Evolutionary conservation across 2,329 filamentous ascomycete genomes (phyloP), one percentile per base, ranked within the genome.

Genomic region (Fusarium fujikuroi): DNA sequence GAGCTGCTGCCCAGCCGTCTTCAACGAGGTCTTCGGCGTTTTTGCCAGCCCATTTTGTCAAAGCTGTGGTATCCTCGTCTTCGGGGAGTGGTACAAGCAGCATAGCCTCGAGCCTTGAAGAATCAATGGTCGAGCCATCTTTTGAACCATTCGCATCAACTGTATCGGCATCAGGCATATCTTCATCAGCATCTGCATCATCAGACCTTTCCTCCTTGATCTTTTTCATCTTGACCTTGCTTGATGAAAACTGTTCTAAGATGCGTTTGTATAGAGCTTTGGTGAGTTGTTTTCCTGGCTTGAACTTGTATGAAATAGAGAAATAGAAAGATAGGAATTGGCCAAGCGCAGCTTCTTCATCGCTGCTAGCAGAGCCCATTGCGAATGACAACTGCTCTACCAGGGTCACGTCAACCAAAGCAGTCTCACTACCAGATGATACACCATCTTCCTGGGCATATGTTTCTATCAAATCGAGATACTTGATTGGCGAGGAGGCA

Each of bases 351-450:
- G 82, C 79, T 7, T 87, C 75, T 3, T 81, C 78, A 14, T 83
- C 78, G 39, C 83, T 83, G 10, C 85, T 84, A 4, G 84, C 84
- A 9, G 85, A 85, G 58, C 88, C 88, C 18, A 89, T 81, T 5
- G 89, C 84, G 76, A 93, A 97, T 0, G 91, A 89, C 82, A 95
- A 88, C 80, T 98, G 95, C 79, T 98, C 95, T 7, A 89, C 83
- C 25, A 97, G 85, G 1, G 91, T 88, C 73, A 94, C 87, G 16
- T 91, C 85, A 7, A 97, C 77, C 23, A 94, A 86, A 74, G 92
- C 94, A 16, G 78, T 52, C 74, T 75, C 28, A 50, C 74, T n/a
- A 15, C 60, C 58, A 8, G 74, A 42, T 5, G 79, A 70, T n/a
- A 81, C 73, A 44, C 79, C 72, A 47, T 76, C 76, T 18, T 78